Percentiles rank a stretch among this genome's conserved stretches.
These are phyloP conservation scores for Seiridium unicorne DNA, from an alignment of 2,329 filamentous ascomycete species.

Conservation along the genomic window DNA sequence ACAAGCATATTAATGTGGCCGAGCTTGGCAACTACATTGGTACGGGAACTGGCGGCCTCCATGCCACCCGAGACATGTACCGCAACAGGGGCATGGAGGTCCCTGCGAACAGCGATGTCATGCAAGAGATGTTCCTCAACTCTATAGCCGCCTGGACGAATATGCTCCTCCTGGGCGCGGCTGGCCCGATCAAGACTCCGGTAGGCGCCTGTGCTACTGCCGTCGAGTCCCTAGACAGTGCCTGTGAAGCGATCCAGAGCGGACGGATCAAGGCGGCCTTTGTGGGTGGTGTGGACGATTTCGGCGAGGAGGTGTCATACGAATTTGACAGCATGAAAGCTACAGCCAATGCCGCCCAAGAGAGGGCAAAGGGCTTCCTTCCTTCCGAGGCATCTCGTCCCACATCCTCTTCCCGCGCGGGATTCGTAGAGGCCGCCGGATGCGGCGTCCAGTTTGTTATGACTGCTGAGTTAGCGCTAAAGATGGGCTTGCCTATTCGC, in stretches of 20 bases:
- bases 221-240: slow-evolving; percentile 33
- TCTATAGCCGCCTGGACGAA: slow-evolving; percentile 35
- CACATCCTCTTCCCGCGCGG: slow-evolving; percentile 26
- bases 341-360: slow-evolving; percentile 27
- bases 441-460: slow-evolving; percentile 33
- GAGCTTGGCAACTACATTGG: slow-evolving; percentile 34
- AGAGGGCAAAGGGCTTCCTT: slow-evolving; percentile 22
- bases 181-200: slow-evolving; percentile 32
- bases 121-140: slow-evolving; percentile 34
- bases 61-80: slow-evolving; percentile 24
- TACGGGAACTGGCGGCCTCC: slow-evolving; percentile 24
- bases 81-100: slow-evolving; percentile 25
- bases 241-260: slow-evolving; percentile 26
- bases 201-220: slow-evolving; percentile 35
- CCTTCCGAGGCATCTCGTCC: slow-evolving; percentile 34
- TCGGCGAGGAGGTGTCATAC: slow-evolving; percentile 24
- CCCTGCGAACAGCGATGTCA: slow-evolving; percentile 28
- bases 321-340: slow-evolving; percentile 35
- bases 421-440: slow-evolving; percentile 35
- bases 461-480: slow-evolving; percentile 29
- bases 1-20: slow-evolving; percentile 31
- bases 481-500: slow-evolving; percentile 32
- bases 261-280: slow-evolving; percentile 28
- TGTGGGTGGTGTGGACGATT: slow-evolving; percentile 32
- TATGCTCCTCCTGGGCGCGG: slow-evolving; percentile 34